Evolutionary conservation across 2,329 filamentous ascomycete species (phyloP).

Genomic region (Exophiala alcalophila): DNA sequence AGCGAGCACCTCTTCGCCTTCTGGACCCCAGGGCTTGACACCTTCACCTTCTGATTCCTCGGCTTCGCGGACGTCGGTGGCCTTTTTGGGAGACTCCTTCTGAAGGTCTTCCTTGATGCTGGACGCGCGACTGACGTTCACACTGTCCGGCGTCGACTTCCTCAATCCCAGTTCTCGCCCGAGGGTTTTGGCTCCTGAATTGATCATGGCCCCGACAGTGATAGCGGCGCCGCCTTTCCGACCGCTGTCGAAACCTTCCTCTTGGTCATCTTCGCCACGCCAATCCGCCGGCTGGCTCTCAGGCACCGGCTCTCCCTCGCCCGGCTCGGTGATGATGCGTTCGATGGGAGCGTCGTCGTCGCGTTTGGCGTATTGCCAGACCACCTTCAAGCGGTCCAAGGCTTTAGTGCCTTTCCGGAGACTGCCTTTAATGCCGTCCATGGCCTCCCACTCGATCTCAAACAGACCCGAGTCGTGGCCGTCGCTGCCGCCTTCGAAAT

Average conservation of each 20-base stretch:
- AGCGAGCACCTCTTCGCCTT: constrained; percentile 17
- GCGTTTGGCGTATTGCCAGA: constrained; percentile 63
- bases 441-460: constrained; percentile 68
- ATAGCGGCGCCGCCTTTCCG: constrained; percentile 19
- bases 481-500: constrained; percentile 74
- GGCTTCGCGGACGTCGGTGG: constrained; percentile 1
- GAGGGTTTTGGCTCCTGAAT: constrained; percentile 38
- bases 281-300: constrained; percentile 72
- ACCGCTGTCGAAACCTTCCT: constrained; percentile 26
- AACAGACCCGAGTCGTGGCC: constrained; percentile 69
- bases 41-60: constrained; percentile 39
- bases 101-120: constrained; percentile 53
- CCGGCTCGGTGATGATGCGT: constrained; percentile 62
- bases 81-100: constrained; percentile 34
- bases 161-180: constrained; percentile 68
- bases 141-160: constrained; percentile 62
- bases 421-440: constrained; percentile 95
- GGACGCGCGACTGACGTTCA: constrained; percentile 67
- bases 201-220: constrained; percentile 24
- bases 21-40: constrained; percentile 38
- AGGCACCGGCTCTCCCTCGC: constrained; percentile 63
- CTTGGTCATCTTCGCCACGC: constrained; percentile 55
- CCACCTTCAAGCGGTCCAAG: constrained; percentile 76
- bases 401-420: constrained; percentile 76
- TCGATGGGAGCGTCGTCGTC: constrained; percentile 21